A percentile compares a stretch with the other conserved stretches of the same genome.
Conservation (phyloP, 495 filamentous ascomycete genomes). For the Podospora pseudopauciseta region DNA sequence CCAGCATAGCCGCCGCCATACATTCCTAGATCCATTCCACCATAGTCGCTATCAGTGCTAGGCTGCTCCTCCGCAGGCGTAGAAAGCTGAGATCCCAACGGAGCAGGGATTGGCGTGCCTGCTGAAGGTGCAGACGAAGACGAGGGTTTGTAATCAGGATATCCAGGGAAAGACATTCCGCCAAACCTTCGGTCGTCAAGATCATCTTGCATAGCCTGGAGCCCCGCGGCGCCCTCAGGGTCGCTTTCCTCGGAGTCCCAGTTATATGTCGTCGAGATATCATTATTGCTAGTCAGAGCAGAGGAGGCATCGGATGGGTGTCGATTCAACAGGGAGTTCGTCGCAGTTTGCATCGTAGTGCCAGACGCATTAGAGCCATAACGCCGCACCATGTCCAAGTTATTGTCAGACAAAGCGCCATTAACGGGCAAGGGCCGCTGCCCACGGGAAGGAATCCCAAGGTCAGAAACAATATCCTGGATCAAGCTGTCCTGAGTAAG, state of each 20-base stretch:
- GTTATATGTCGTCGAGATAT: conserved; percentile 30
- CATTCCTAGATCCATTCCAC: conserved; percentile 64
- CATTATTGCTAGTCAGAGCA: conserved; percentile 41
- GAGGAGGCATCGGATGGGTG: conserved; percentile 47
- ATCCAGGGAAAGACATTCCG: conserved; percentile 32
- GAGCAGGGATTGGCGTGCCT: conserved; percentile 7
- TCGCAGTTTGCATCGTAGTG: conserved; percentile 12
- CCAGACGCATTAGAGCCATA: conserved; percentile 52
- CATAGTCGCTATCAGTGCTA: conserved; percentile 68
- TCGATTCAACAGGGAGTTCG: conserved; percentile 26
- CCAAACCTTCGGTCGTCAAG: conserved; percentile 71
- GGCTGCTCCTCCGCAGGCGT: conserved; percentile 44
- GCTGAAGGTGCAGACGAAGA: background rate
- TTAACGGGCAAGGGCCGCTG: conserved; percentile 33
- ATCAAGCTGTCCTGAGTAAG: conserved; percentile 49
- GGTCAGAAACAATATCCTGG: conserved; percentile 52
- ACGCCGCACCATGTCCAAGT: conserved; percentile 42
- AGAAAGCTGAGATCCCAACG: conserved; percentile 19
- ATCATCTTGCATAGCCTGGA: conserved; percentile 80
- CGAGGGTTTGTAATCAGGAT: conserved; percentile 20
- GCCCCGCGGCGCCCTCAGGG: conserved; percentile 80
- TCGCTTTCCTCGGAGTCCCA: conserved; percentile 69
- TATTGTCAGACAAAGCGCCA: conserved; percentile 41
- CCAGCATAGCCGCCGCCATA: conserved; percentile 74
- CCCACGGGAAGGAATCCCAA: conserved; percentile 33